Evolutionary conservation across 129 eudicot species (phyloP).

Genomic region (sunflower (Helianthus annuus)): DNA sequence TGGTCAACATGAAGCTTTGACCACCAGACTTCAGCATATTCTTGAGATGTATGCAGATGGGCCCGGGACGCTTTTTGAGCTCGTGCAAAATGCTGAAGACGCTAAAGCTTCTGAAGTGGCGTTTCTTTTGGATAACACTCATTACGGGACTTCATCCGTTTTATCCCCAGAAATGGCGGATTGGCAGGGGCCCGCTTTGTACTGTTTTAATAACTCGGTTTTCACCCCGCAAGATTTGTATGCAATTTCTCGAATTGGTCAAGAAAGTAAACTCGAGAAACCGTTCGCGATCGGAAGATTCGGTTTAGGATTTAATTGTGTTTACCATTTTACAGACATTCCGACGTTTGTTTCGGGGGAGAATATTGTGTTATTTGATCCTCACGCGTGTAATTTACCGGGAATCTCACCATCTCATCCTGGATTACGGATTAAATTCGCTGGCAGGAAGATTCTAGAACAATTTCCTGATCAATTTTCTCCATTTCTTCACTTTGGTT

Average conservation of each 20-base stretch:
- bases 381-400: conserved; percentile 95
- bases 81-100: conserved; percentile 98
- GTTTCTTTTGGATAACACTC: conserved; percentile 84
- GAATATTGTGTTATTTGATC: conserved; percentile 93
- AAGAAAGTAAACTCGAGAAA: conserved; percentile 94
- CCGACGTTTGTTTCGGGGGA: conserved; percentile 98
- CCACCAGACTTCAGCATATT: conserved; percentile 94
- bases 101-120: conserved; percentile 84
- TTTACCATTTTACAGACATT: conserved; percentile 93
- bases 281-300: conserved; percentile 98
- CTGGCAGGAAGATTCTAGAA: conserved; percentile 75
- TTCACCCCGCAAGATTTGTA: conserved; percentile 92
- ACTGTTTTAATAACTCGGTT: conserved; percentile 91
- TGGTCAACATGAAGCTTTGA: conserved; percentile 99
- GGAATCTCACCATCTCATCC: conserved; percentile 99
- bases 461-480: conserved; percentile 98
- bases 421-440: conserved; percentile 86
- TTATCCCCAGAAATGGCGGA: conserved; percentile 99
- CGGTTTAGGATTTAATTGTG: conserved; percentile 95
- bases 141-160: conserved; percentile 87
- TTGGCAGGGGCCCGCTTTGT: conserved; percentile 98
- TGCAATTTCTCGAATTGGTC: conserved; percentile 96
- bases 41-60: conserved; percentile 99
- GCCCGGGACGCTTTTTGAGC: conserved; percentile 88
- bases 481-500: conserved; percentile 92